A percentile compares a stretch with the other conserved stretches of the same genome.
phyloP scores from a whole-genome alignment of 192 early-diverging fungal species.

The Podila minutissima region DNA sequence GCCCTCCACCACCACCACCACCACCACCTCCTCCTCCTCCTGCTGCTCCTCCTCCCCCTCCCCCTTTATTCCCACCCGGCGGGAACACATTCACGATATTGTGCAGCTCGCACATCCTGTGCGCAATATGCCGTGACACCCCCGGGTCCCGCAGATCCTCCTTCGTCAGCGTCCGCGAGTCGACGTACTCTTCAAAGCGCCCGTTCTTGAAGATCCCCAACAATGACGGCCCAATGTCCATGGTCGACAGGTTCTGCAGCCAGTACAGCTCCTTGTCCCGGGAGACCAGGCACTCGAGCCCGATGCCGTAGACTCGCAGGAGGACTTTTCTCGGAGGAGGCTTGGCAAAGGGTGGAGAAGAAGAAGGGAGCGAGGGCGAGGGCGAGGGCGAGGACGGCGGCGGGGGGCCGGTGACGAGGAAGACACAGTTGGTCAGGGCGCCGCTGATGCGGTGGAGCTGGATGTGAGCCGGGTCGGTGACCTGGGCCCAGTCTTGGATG shows the following conservation, averaged over 20 bases:
- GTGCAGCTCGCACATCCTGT: constrained; percentile 75
- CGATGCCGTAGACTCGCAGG: constrained; percentile 83
- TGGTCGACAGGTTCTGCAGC: constrained; percentile 72
- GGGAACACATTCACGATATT: constrained; percentile 71
- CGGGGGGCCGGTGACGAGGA: constrained; percentile 13
- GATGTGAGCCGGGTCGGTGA: constrained; percentile 23
- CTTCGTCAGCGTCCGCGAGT: constrained; percentile 74
- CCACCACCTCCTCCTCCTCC: background rate
- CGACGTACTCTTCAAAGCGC: constrained; percentile 85
- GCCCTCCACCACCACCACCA: too few species aligned
- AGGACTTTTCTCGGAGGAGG: constrained; percentile 55
- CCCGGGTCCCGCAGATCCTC: constrained; percentile 72
- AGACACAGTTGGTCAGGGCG: constrained; percentile 52
- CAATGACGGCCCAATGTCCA: constrained; percentile 79
- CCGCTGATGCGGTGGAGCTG: constrained; percentile 41
- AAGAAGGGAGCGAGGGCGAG: background rate
- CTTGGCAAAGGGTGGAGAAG: background rate
- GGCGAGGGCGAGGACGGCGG: background rate
- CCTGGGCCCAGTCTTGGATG: constrained; percentile 44
- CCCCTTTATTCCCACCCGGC: constrained; percentile 19
- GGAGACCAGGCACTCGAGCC: constrained; percentile 78
- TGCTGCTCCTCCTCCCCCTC: background rate
- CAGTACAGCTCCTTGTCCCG: constrained; percentile 84
- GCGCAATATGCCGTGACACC: constrained; percentile 77
- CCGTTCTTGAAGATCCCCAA: constrained; percentile 86